Evolutionary conservation across 768 basidiomycete genomes (phyloP).

Genomic region (Leccinum arenicola): DNA sequence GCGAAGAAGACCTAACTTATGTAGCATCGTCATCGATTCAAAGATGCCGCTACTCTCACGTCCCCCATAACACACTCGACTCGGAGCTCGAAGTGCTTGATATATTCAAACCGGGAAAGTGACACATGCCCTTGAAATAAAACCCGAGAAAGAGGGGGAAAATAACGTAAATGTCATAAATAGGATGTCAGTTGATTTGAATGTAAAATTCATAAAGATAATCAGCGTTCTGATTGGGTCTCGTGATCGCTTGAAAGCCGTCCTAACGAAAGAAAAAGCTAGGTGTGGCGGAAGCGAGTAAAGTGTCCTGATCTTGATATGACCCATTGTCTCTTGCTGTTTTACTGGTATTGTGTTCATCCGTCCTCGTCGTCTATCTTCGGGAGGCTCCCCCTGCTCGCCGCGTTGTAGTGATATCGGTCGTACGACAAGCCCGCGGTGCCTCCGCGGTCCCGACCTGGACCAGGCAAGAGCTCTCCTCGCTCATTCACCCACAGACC

Average conservation of each 20-base stretch:
- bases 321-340: background rate
- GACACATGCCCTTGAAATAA: slow-evolving; percentile 1
- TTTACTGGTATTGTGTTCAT: background rate
- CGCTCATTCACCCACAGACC: slow-evolving; percentile 25
- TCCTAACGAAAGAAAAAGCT: background rate
- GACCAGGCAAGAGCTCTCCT: slow-evolving; percentile 22
- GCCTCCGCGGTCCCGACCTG: background rate
- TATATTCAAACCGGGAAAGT: background rate
- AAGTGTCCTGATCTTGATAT: background rate
- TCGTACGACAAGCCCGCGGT: slow-evolving; percentile 11
- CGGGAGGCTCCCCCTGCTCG: slow-evolving; percentile 9
- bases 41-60: background rate
- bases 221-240: slow-evolving; percentile 8
- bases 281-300: slow-evolving; percentile 1
- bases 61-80: background rate
- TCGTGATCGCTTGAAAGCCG: slow-evolving; percentile 9
- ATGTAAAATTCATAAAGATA: slow-evolving; percentile 25
- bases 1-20: background rate
- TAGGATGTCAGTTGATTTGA: slow-evolving; percentile 12
- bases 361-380: slow-evolving; percentile 6
- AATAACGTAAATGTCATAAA: slow-evolving; percentile 25
- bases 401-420: slow-evolving; percentile 17
- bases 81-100: background rate
- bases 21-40: background rate
- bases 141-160: background rate